These are phyloP conservation scores for Trypanosoma lewisi DNA, from an alignment of 208 protist species.

Conservation along the genomic window DNA sequence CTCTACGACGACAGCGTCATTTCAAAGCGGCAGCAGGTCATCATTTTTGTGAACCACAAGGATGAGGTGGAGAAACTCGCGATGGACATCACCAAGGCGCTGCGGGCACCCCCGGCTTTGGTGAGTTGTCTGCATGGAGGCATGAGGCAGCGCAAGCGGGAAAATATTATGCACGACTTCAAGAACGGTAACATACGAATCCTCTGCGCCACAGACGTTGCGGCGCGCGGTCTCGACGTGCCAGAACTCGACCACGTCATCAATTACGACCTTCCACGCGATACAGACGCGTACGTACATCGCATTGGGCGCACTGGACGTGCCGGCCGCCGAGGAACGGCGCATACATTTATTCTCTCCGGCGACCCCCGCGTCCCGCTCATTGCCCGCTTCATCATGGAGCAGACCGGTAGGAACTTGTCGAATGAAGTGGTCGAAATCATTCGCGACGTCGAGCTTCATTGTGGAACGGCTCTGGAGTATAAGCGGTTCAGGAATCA, in stretches of 20 bases:
- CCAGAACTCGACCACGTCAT: constrained; percentile 94
- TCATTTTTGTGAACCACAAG: constrained; percentile 77
- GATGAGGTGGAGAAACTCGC: constrained; percentile 57
- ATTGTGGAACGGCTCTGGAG: background rate
- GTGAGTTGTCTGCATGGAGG: constrained; percentile 92
- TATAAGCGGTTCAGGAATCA: constrained; percentile 16
- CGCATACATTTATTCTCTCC: constrained; percentile 91
- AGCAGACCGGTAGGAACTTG: constrained; percentile 25
- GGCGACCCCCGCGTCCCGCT: constrained; percentile 54
- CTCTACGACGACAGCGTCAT: constrained; percentile 72
- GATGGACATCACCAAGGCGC: constrained; percentile 38
- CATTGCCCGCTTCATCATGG: constrained; percentile 57
- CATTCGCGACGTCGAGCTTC: constrained; percentile 20
- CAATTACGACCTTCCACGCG: constrained; percentile 94
- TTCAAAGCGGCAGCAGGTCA: constrained; percentile 62
- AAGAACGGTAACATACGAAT: constrained; percentile 78
- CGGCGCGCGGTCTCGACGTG: constrained; percentile 93
- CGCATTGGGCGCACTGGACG: constrained; percentile 97
- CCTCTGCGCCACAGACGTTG: constrained; percentile 96
- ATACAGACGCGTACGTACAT: constrained; percentile 97
- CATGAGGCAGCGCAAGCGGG: constrained; percentile 57
- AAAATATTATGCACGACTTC: constrained; percentile 74
- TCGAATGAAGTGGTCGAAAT: constrained; percentile 23
- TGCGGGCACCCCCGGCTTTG: constrained; percentile 53
- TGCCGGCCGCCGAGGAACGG: constrained; percentile 90